Evolutionary conservation across 176 grass and related monocot species (phyloP).

Genomic region (Otatea glauca): DNA sequence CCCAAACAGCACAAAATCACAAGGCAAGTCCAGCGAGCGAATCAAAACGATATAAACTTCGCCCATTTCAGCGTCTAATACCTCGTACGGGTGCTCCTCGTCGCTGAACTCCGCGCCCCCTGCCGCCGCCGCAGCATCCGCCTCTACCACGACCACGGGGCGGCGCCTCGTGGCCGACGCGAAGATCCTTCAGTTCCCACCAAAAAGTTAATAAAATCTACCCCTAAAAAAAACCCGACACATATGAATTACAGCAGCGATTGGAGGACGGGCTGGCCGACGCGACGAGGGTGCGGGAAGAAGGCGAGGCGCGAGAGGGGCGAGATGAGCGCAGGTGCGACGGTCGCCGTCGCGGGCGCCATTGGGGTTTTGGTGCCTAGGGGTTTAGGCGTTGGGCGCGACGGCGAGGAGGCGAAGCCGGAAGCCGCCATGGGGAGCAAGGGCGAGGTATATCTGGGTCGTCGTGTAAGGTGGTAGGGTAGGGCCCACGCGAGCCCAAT

Average conservation of each 20-base stretch:
- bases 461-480: slow-evolving; percentile 21
- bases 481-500: neutral
- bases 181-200: slow-evolving; percentile 41
- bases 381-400: slow-evolving; percentile 39
- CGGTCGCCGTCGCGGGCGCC: slow-evolving; percentile 40
- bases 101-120: slow-evolving; percentile 57
- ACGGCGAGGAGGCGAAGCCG: slow-evolving; percentile 36
- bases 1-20: slow-evolving; percentile 24
- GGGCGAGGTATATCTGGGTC: slow-evolving; percentile 56
- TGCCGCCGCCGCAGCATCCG: slow-evolving; percentile 59
- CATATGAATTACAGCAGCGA: slow-evolving; percentile 44
- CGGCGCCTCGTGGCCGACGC: slow-evolving; percentile 42
- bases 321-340: slow-evolving; percentile 9
- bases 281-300: slow-evolving; percentile 37
- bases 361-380: slow-evolving; percentile 38
- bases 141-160: slow-evolving; percentile 40
- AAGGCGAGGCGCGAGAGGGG: slow-evolving; percentile 32
- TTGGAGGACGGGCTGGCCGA: slow-evolving; percentile 1
- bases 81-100: slow-evolving; percentile 89
- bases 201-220: slow-evolving; percentile 29
- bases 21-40: neutral
- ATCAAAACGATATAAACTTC: neutral
- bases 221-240: neutral
- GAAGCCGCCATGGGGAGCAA: slow-evolving; percentile 46
- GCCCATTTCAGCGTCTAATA: slow-evolving; percentile 34